Evolutionary conservation across 768 basidiomycete genomes (phyloP).

Genomic region (Xerocomellus dryophilus): DNA sequence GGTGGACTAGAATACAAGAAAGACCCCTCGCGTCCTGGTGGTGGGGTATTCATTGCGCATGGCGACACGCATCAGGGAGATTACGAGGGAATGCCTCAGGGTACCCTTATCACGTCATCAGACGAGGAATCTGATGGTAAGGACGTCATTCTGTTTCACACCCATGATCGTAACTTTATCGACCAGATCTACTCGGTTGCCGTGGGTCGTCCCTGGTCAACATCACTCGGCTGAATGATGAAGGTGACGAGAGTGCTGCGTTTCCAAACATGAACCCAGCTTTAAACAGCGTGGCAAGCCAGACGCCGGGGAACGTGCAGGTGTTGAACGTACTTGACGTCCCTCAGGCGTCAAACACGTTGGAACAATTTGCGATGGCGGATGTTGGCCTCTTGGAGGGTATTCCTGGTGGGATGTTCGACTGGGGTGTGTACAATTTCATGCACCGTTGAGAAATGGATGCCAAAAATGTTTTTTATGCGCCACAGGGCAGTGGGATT

Average conservation of each 20-base stretch:
- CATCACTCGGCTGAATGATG: constrained; percentile 44
- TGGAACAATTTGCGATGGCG: constrained; percentile 64
- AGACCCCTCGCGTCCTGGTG: constrained; percentile 80
- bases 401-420: constrained; percentile 81
- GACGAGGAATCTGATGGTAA: constrained; percentile 54
- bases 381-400: constrained; percentile 73
- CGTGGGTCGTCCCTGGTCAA: constrained; percentile 50
- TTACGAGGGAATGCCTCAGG: constrained; percentile 54
- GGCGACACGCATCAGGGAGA: constrained; percentile 44
- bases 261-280: constrained; percentile 71
- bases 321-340: constrained; percentile 75
- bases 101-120: constrained; percentile 50
- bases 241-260: constrained; percentile 26
- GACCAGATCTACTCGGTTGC: constrained; percentile 12
- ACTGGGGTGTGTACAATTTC: constrained; percentile 63
- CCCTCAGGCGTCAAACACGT: constrained; percentile 48
- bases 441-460: not conserved
- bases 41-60: constrained; percentile 76
- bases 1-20: constrained; percentile 67
- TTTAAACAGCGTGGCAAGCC: constrained; percentile 49
- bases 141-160: constrained; percentile 23
- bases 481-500: constrained; percentile 73
- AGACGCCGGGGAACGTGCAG: constrained; percentile 54
- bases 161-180: constrained; percentile 1
- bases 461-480: not conserved